Percentiles rank a stretch among this genome's conserved stretches.
phyloP scores from a whole-genome alignment of 495 filamentous ascomycete genomes.

The Cetradonia linearis region DNA sequence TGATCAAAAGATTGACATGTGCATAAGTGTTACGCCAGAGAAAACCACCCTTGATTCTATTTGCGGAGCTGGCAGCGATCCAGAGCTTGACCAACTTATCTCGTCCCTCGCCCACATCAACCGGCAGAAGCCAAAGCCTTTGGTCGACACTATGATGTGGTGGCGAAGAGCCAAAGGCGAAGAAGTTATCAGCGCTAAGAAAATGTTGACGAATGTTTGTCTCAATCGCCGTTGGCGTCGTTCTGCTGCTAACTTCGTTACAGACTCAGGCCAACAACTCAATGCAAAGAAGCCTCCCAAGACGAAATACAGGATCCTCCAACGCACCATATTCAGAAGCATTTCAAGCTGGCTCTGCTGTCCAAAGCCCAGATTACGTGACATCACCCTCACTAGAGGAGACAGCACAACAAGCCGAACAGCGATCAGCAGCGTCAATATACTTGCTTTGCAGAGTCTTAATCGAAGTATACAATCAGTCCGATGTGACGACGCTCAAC shows the following conservation, averaged over 20 bases:
- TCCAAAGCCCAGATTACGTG: slow-evolving; percentile 1
- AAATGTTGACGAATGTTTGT: slow-evolving; percentile 54
- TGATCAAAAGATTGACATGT: slow-evolving; percentile 84
- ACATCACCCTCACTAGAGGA: slow-evolving; percentile 41
- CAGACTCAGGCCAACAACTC: slow-evolving; percentile 17
- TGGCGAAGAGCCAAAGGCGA: slow-evolving; percentile 95
- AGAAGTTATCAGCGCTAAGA: slow-evolving; percentile 53
- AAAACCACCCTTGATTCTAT: slow-evolving; percentile 75
- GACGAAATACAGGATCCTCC: slow-evolving; percentile 47
- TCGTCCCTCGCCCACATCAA: slow-evolving; percentile 88
- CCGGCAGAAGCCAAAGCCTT: slow-evolving; percentile 82
- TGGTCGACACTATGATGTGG: slow-evolving; percentile 94
- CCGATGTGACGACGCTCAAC: slow-evolving; percentile 68
- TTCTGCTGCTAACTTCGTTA: background rate
- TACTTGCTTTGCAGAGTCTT: slow-evolving; percentile 90
- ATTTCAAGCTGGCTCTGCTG: slow-evolving; percentile 17
- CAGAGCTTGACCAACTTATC: slow-evolving; percentile 90
- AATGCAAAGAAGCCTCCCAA: slow-evolving; percentile 24
- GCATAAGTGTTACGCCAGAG: slow-evolving; percentile 61
- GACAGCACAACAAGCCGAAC: slow-evolving; percentile 66
- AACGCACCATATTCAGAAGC: slow-evolving; percentile 30
- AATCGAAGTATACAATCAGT: slow-evolving; percentile 88
- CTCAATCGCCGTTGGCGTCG: slow-evolving; percentile 1
- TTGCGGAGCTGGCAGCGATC: slow-evolving; percentile 80
- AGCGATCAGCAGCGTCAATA: slow-evolving; percentile 82